Evolutionary conservation across 108 stramenopile genomes (phyloP), one percentile per base, ranked within the genome.

Genomic region (Skeletonema grethae): DNA sequence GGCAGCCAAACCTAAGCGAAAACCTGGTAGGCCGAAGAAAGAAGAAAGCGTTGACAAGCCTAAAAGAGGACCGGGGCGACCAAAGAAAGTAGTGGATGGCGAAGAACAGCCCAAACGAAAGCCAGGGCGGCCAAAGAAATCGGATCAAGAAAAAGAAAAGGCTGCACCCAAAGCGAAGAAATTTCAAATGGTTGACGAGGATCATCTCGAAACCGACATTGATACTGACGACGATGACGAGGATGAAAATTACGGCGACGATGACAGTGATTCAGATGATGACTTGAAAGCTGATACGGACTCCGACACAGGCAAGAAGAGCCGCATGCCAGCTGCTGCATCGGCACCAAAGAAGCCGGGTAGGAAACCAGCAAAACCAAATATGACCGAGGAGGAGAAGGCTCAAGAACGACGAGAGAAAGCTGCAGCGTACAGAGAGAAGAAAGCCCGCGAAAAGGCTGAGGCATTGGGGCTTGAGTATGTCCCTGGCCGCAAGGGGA

Each of bases 51-150:
- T n/a, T 7, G 75, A 72, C 35, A 45, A 29, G 12, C 66, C 58
- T 15, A 80, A 80, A 64, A 72, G 79, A 41, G 72, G 72, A 43
- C 78, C 78, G 2, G 78, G 78, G 1, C 58, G 78, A 55, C 79
- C 77, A 18, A 74, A 68, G 32, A 76, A 53, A 53, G 50, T 53
- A 22, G 50, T 53, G 20, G 50, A 29, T 22, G 64, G 61, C 15
- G 15, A 43, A 75, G 69, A 36, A 8, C 25, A 61, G 22, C 50
- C 50, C 15, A 76, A 64, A 72, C 36, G 65, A 45, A 61, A 62
- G 63, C 67, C 67, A 38, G 67, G 68, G 3, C 67, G 73, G n/a
- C 73, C 69, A 50, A 75, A 69, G 25, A 75, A 79, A 63, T 57
- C 60, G 22, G 64, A 76, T 28, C n/a, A 69, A 48, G 67, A 67